Evolutionary conservation across 2,329 filamentous ascomycete genomes (phyloP), one percentile per base, ranked within the genome.

Genomic region (Monilinia laxa): DNA sequence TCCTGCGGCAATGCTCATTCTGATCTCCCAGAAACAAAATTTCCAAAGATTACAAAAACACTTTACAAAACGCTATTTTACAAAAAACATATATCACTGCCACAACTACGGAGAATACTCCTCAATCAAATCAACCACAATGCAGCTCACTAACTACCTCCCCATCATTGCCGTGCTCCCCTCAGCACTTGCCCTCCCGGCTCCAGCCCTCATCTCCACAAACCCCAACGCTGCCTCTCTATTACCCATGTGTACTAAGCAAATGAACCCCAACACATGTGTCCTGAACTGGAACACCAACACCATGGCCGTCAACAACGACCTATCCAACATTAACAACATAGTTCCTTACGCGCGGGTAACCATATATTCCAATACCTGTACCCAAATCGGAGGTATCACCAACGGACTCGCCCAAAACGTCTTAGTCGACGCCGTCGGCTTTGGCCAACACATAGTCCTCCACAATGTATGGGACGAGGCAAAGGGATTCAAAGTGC

Each of bases 231-330:
- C 14, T 42, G 40, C 40, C 40, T 16, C 20, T 12, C 31, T 65
- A 18, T 18, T 18, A 7, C 45, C 58, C 1, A 60, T 63, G 31
- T 49, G 63, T 31, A 58, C 31, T 23, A 16, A 54, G 20, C 54
- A 64, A 40, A 38, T 45, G 12, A 20, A 59, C 28, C 53, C 63
- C 18, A 40, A 58, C 11, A 59, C 20, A 25, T 62, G 64, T 16
- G 31, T 45, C 14, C 49, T 66, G 12, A 47, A 42, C 18, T 60
- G 56, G 64, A 53, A 60, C 28, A 62, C 56, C 47, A 66, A 66
- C 35, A 66, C 64, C 40, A 65, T 65, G 42, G 42, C 54, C 35
- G 56, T 53, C 56, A 66, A 66, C n/a, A 25, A 47, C n/a, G 54
- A 65, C 10, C 11, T 65, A n/a, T 49, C 40, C n/a, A 49, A 65